Conservation (phyloP, 176 grass and related monocot species). For the Metroxylon sagu region DNA sequence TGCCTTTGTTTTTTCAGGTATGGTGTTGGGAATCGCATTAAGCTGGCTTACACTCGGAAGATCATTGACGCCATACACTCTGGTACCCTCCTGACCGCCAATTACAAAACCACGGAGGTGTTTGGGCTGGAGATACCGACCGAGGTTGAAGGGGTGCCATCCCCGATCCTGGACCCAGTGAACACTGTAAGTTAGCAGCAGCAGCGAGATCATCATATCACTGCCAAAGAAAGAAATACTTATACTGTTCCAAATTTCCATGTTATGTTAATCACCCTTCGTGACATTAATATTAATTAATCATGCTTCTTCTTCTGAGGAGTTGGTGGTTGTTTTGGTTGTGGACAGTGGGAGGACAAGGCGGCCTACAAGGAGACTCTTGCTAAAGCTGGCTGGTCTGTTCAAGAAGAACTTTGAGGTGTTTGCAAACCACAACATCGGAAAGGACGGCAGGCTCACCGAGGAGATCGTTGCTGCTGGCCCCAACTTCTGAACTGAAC, state of each 20-base stretch:
- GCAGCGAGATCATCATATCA: no score
- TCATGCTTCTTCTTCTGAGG: neutral
- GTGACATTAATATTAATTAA: no score
- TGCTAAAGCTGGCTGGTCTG: conserved; percentile 77
- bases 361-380: conserved; percentile 64
- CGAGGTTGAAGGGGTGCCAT: conserved; percentile 56
- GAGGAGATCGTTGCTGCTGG: conserved; percentile 93
- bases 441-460: conserved; percentile 52
- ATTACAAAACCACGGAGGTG: conserved; percentile 78
- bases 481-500: conserved; percentile 56
- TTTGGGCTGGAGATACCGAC: conserved; percentile 96
- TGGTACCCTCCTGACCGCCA: conserved; percentile 65
- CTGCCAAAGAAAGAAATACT: neutral
- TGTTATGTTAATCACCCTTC: no score
- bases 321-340: neutral
- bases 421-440: conserved; percentile 82
- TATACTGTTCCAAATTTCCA: no score
- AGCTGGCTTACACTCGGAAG: conserved; percentile 74
- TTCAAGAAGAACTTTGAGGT: conserved; percentile 99
- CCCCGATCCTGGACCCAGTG: conserved; percentile 87
- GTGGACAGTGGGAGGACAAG: conserved; percentile 74
- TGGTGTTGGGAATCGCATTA: conserved; percentile 92
- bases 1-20: conserved; percentile 38
- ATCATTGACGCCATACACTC: conserved; percentile 99
- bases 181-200: conserved; percentile 68